Base-by-base conservation (phyloP, 441 rosid species). In the Pelargonium myrrhifolium region DNA sequence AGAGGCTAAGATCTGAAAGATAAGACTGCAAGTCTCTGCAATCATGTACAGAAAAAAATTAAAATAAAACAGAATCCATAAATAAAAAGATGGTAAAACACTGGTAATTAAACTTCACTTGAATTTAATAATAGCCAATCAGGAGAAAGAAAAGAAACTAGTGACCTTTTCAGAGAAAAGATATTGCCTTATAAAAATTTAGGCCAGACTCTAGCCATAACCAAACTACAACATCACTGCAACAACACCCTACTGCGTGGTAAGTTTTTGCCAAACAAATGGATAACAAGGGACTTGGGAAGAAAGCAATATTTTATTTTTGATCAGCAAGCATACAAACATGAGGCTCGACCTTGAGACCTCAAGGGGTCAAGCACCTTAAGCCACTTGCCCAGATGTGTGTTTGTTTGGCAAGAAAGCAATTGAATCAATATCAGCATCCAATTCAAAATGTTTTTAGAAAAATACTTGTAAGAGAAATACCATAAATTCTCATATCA, bases 1-100 rank as follows among this genome's bases (percentile, higher is more conserved):
- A 78, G 51, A 78, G 58, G 49, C 73, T 70, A 49, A 74, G 70
- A 53, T 64, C 62, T 11, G 79, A 78, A 45, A 72, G 79, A 61
- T 75, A 70, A 10, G 77, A 78, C 69, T 78, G 72, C 68, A 75
- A 64, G 72, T 75, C 73, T 65, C 82, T 78, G 73, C 65, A 69
- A 61, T 65, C 20, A 60, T 24, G 26, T 9, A 26, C 10, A 55
- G 20, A 55, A 55, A 55, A 53, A 20, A 20, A 6, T 1, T 17
- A 55, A 8, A 55, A 20, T 7, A 9, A 55, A 18, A 18, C 26
- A 55, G 61, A 21, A 31, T 31, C 37, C 6, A 31, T 31, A 20
- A 55, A 55, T 10, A 55, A 20, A 20, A 8, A 10, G 21, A 55
- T 20, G 8, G 61, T 18, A 20, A 55, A 55, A 8, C 28, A 55